Evolutionary conservation across 2,329 filamentous ascomycete species (phyloP), one percentile per base, ranked within the genome.

Genomic region (Endoconidiophora polonica): DNA sequence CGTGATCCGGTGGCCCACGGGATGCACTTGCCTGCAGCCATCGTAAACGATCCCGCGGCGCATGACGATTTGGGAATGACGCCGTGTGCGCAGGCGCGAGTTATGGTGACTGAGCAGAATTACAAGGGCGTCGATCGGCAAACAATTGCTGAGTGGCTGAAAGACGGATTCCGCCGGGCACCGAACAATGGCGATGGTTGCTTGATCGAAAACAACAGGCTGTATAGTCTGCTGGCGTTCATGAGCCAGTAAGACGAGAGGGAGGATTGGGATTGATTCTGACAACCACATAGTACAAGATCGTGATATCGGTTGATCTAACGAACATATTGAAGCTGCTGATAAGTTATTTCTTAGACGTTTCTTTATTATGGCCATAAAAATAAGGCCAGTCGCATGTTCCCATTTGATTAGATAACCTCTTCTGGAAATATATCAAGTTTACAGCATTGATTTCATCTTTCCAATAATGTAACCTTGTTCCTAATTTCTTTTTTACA

Each of bases 91-190:
- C 59, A 61, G 18, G 63, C 63, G 4, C 63, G 60, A 39, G 50
- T 56, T 2, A 58, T 65, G 38, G 59, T 65, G 20, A 46, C 56
- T 36, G 56, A 63, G 52, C 58, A 61, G 40, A 63, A 63, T 46
- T 59, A 57, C 52, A 56, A 56, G 36, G 58, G 58, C 6, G 44
- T 61, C 16, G 58, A 55, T 9, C 39, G 43, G 4, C 18, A 23
- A 16, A 44, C 46, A 16, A 54, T 62, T n/a, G 51, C 49, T 33
- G 42, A 45, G 12, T 62, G 56, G 57, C 54, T 63, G 7, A 53
- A 57, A 42, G 52, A 54, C 14, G 61, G 61, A 1, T 63, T 60
- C 49, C 56, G 59, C 26, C 50, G 54, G 5, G 48, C 58, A n/a
- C n/a, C 47, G 7, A 18, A 48, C 2, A 46, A 49, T 2, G 55